A percentile compares a stretch with the other conserved stretches of the same genome.
These are phyloP conservation scores for Balakata baccata DNA, from an alignment of 345 rosid genomes.

Conservation along the genomic window DNA sequence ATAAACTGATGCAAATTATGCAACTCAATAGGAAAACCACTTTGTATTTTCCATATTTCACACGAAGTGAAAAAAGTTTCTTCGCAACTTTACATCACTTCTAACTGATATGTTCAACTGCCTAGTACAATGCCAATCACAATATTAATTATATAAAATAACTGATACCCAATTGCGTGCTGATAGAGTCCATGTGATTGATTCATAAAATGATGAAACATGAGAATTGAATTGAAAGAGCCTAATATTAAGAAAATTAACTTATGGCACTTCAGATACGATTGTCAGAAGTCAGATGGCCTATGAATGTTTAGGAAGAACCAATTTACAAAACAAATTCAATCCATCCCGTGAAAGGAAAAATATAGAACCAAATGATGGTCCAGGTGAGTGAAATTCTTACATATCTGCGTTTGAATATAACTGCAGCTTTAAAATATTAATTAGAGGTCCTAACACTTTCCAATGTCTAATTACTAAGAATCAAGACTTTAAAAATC, in stretches of 20 bases:
- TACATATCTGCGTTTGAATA: not conserved
- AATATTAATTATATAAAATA: not conserved
- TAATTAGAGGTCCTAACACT: not conserved
- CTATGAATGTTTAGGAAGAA: no score
- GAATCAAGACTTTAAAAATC: not conserved
- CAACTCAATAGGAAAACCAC: not conserved
- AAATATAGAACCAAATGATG: not conserved
- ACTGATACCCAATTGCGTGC: not conserved
- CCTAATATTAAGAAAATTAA: not conserved
- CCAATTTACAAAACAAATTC: no score
- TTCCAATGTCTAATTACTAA: not conserved
- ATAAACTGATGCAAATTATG: not conserved
- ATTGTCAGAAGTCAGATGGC: not conserved
- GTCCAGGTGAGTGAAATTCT: not conserved
- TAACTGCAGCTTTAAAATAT: not conserved
- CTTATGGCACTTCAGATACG: not conserved
- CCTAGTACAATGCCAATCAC: not conserved
- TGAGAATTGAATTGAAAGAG: not conserved
- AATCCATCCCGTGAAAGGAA: not conserved
- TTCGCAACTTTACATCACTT: no score
- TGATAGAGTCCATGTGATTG: not conserved
- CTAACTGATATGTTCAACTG: not conserved
- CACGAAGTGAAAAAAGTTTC: not conserved
- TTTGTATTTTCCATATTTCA: not conserved
- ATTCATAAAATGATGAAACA: not conserved